A percentile compares a stretch with the other conserved stretches of the same genome.
Evolutionary conservation across 1,284 basidiomycete genomes (phyloP).

Genomic region (Coniferiporia sulphurascens): DNA sequence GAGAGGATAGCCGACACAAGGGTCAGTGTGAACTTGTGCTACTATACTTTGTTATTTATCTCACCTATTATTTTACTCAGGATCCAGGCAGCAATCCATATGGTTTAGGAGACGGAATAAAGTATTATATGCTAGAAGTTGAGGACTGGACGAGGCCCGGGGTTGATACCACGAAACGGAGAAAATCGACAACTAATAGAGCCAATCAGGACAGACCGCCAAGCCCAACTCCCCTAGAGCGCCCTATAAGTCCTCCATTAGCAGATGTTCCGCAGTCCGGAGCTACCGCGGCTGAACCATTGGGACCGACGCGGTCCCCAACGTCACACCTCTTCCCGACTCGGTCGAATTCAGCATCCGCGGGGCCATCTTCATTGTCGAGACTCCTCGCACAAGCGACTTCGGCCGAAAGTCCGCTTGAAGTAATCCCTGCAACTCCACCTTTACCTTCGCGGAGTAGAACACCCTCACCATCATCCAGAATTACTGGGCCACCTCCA

Average conservation of each 20-base stretch:
- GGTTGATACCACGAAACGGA: constrained; percentile 49
- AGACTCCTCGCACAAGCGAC: constrained; percentile 17
- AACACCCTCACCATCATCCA: constrained; percentile 11
- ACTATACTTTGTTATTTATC: constrained; percentile 16
- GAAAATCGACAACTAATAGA: constrained; percentile 44
- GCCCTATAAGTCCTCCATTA: constrained; percentile 18
- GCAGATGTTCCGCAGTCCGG: constrained; percentile 5
- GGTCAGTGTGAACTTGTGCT: constrained; percentile 39
- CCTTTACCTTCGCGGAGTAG: constrained; percentile 6
- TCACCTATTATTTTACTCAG: constrained; percentile 32
- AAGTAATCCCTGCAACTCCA: constrained; percentile 17
- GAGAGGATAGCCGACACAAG: constrained; percentile 80
- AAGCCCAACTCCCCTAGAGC: constrained; percentile 18
- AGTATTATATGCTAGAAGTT: constrained; percentile 90
- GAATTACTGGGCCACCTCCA: constrained; percentile 5
- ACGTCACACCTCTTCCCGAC: constrained; percentile 19
- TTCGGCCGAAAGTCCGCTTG: constrained; percentile 10
- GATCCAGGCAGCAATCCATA: constrained; percentile 71
- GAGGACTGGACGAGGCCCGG: constrained; percentile 85
- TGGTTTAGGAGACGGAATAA: constrained; percentile 83
- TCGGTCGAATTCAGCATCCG: constrained; percentile 18
- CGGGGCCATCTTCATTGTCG: constrained; percentile 19
- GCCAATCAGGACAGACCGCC: constrained; percentile 14
- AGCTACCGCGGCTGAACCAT: constrained; percentile 16
- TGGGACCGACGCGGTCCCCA: constrained; percentile 18